These are phyloP conservation scores for Platanthera zijinensis DNA, from an alignment of 106 monocot genomes.

Conservation along the genomic window DNA sequence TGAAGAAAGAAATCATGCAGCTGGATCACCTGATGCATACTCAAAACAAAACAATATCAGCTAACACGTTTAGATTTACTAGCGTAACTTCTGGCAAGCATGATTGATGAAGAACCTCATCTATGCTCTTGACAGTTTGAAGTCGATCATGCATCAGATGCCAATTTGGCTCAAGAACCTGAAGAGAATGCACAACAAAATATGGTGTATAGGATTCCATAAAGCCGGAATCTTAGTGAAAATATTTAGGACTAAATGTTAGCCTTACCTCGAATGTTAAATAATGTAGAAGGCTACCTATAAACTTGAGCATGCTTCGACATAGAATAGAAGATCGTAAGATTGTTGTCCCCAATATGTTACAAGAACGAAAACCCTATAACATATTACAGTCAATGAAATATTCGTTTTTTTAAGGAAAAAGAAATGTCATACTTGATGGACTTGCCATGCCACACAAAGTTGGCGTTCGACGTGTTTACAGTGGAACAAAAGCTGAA, in stretches of 20 bases:
- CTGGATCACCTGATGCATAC: constrained; percentile 68
- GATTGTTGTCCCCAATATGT: constrained; percentile 66
- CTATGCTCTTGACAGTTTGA: constrained; percentile 82
- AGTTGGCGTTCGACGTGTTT: constrained; percentile 92
- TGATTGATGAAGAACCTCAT: constrained; percentile 51
- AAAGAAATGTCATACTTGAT: constrained; percentile 58
- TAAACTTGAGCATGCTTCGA: constrained; percentile 94
- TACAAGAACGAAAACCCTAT: constrained; percentile 68
- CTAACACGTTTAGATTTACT: neutral
- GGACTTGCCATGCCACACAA: constrained; percentile 94
- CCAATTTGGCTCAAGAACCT: constrained; percentile 99
- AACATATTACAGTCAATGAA: constrained; percentile 5
- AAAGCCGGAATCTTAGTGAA: neutral
- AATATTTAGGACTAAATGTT: neutral
- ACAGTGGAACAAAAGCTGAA: constrained; percentile 90
- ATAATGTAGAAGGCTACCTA: constrained; percentile 95
- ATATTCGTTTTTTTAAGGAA: neutral
- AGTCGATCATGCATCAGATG: constrained; percentile 92
- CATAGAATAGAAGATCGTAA: constrained; percentile 83
- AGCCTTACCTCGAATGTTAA: constrained; percentile 82
- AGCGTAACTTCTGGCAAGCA: neutral
- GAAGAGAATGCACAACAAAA: constrained; percentile 12
- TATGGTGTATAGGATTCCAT: neutral
- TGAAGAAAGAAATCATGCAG: constrained; percentile 89
- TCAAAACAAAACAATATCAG: neutral